Evolutionary conservation across 345 rosid species (phyloP).

Genomic region (Pseudoturritis turrita): DNA sequence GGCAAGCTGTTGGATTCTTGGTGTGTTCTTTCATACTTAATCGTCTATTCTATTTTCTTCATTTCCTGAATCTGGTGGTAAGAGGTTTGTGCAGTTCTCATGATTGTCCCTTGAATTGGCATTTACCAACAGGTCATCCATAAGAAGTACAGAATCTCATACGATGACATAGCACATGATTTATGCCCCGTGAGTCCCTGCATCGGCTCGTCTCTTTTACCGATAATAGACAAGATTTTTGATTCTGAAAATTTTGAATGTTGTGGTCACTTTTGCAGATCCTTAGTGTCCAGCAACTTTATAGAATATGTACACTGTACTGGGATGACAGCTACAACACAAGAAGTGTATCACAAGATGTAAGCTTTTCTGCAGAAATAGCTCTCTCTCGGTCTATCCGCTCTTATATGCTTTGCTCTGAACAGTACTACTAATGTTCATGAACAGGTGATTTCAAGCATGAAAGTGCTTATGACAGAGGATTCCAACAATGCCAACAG

Average conservation of each 20-base stretch:
- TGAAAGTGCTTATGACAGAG: conserved; percentile 92
- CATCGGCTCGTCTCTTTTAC: not conserved
- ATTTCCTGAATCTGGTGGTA: not conserved
- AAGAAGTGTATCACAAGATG: conserved; percentile 79
- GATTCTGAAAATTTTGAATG: not conserved
- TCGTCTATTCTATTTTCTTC: not conserved
- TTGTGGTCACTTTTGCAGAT: conserved; percentile 45
- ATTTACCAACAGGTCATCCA: conserved; percentile 71
- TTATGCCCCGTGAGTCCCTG: conserved; percentile 68
- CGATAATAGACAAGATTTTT: not conserved
- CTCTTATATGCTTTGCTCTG: not conserved
- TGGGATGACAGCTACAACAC: conserved; percentile 98
- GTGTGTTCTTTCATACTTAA: conserved; percentile 39
- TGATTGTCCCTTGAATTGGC: conserved; percentile 17
- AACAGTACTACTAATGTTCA: not conserved
- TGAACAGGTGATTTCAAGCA: conserved; percentile 82
- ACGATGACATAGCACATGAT: conserved; percentile 88
- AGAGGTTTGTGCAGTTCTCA: conserved; percentile 9
- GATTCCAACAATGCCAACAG: conserved; percentile 78
- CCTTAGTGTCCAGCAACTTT: conserved; percentile 94
- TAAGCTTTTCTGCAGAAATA: conserved; percentile 31
- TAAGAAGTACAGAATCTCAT: conserved; percentile 87
- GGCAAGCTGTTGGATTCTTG: conserved; percentile 99
- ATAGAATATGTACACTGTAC: conserved; percentile 86
- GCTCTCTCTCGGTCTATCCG: not conserved